Conservation (phyloP, 2,329 filamentous ascomycete genomes). For the Fusarium penzigii region DNA sequence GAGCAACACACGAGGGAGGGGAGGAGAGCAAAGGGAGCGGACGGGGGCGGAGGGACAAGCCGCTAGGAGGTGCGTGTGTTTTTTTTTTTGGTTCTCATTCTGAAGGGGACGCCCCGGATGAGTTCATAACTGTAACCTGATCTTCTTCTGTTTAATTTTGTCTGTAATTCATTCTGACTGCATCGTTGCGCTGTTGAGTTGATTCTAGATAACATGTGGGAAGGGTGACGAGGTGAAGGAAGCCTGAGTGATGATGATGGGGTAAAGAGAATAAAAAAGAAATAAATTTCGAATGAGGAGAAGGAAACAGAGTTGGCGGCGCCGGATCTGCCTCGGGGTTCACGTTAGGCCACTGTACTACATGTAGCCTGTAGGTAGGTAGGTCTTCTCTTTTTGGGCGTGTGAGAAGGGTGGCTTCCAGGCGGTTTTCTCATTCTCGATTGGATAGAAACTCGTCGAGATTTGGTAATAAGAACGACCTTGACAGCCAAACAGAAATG, state of each 20-base stretch:
- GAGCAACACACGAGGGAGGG: conserved; percentile 28
- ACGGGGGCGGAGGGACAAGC: not conserved
- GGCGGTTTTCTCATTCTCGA: conserved; percentile 13
- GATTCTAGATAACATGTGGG: too few species aligned
- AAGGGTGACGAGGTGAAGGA: not conserved
- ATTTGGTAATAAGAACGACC: conserved; percentile 42
- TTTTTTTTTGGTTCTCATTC: too few species aligned
- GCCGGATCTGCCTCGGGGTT: conserved; percentile 20
- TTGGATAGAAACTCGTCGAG: conserved; percentile 31
- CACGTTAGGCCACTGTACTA: too few species aligned
- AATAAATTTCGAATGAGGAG: conserved; percentile 16
- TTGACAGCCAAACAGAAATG: conserved; percentile 16
- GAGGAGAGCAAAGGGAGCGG: conserved; percentile 4
- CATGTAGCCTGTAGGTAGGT: too few species aligned
- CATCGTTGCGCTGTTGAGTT: too few species aligned
- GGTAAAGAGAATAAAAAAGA: conserved; percentile 8
- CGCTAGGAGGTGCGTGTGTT: not conserved
- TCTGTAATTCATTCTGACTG: too few species aligned
- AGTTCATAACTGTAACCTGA: too few species aligned
- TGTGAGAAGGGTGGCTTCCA: too few species aligned
- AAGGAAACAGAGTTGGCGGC: conserved; percentile 15
- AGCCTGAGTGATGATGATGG: not conserved
- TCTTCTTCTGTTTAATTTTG: too few species aligned
- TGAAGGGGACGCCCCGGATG: too few species aligned
- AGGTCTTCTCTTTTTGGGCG: too few species aligned